Conservation (phyloP, 495 filamentous ascomycete species). For the Neurospora africana region DNA sequence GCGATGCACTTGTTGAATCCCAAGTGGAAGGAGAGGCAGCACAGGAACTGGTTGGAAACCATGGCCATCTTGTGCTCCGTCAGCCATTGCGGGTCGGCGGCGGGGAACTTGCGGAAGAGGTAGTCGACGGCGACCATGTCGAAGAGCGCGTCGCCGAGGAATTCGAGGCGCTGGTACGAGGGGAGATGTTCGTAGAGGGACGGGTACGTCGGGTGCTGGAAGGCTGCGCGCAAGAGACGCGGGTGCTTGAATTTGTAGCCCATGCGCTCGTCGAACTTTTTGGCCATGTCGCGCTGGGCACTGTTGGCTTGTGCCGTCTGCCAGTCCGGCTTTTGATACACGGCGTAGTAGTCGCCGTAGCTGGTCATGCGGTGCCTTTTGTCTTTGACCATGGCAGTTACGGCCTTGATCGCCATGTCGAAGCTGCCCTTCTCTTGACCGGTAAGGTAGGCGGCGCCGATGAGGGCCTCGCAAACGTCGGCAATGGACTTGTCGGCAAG, state of each 20-base stretch:
- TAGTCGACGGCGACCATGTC: constrained; percentile 81
- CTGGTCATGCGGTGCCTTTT: constrained; percentile 52
- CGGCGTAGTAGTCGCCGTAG: constrained; percentile 61
- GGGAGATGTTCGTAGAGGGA: constrained; percentile 66
- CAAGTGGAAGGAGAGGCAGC: constrained; percentile 65
- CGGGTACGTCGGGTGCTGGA: constrained; percentile 74
- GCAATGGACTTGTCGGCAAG: constrained; percentile 87
- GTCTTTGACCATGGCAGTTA: constrained; percentile 62
- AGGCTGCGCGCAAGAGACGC: constrained; percentile 68
- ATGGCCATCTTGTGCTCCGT: constrained; percentile 99
- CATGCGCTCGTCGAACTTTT: constrained; percentile 53
- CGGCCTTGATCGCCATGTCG: constrained; percentile 74
- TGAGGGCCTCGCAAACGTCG: constrained; percentile 94
- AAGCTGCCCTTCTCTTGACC: constrained; percentile 39
- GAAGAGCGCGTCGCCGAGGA: constrained; percentile 80
- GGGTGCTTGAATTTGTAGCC: constrained; percentile 77
- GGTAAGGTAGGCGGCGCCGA: constrained; percentile 75
- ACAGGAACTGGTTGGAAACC: constrained; percentile 94
- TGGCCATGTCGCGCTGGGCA: constrained; percentile 55
- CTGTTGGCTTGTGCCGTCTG: constrained; percentile 49
- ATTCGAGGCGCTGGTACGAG: constrained; percentile 86
- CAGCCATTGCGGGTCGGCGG: constrained; percentile 87
- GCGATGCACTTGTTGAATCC: constrained; percentile 67
- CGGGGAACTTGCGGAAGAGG: constrained; percentile 64
- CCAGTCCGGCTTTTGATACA: constrained; percentile 65